Percentiles rank a stretch among this genome's conserved stretches.
Conservation (phyloP, 1,284 basidiomycete species). For the Trichosporon sp. region DNA sequence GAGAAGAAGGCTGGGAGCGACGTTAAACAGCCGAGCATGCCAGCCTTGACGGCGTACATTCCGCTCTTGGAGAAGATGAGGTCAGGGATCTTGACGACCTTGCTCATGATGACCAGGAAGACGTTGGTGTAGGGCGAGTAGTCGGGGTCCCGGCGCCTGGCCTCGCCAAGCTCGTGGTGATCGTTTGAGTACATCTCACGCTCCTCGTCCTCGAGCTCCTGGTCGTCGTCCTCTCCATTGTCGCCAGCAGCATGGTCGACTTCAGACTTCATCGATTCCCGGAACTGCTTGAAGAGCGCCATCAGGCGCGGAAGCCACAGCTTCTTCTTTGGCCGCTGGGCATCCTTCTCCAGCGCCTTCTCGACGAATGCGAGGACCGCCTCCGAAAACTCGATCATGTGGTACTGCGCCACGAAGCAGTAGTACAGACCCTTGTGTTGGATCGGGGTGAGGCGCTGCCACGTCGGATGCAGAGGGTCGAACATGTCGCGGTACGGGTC, state of each 20-base stretch:
- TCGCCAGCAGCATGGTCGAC: conserved; percentile 6
- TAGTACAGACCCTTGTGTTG: conserved; percentile 54
- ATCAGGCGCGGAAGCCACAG: conserved; percentile 66
- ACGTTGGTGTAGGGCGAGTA: conserved; percentile 41
- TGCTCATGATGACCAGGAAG: conserved; percentile 35
- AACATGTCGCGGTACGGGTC: conserved; percentile 66
- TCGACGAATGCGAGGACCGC: conserved; percentile 55
- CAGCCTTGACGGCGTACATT: conserved; percentile 76
- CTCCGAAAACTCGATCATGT: conserved; percentile 58
- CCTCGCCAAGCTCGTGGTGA: conserved; percentile 30
- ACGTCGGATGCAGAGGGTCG: conserved; percentile 48
- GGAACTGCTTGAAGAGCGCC: conserved; percentile 28
- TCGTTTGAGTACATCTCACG: conserved; percentile 23
- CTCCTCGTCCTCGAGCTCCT: conserved; percentile 7
- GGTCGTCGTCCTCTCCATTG: conserved; percentile 4
- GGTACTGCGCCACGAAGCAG: conserved; percentile 70
- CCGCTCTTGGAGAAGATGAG: conserved; percentile 43
- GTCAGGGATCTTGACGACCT: conserved; percentile 27
- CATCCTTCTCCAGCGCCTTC: conserved; percentile 59
- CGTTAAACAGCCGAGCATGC: conserved; percentile 58
- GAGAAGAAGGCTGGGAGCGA: conserved; percentile 41
- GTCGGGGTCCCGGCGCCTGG: conserved; percentile 46
- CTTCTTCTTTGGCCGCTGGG: conserved; percentile 52
- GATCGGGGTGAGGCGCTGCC: conserved; percentile 7
- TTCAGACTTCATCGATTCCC: conserved; percentile 1